These are phyloP conservation scores for Colletotrichum zoysiae DNA, from an alignment of 2,329 filamentous ascomycete species.

Conservation along the genomic window DNA sequence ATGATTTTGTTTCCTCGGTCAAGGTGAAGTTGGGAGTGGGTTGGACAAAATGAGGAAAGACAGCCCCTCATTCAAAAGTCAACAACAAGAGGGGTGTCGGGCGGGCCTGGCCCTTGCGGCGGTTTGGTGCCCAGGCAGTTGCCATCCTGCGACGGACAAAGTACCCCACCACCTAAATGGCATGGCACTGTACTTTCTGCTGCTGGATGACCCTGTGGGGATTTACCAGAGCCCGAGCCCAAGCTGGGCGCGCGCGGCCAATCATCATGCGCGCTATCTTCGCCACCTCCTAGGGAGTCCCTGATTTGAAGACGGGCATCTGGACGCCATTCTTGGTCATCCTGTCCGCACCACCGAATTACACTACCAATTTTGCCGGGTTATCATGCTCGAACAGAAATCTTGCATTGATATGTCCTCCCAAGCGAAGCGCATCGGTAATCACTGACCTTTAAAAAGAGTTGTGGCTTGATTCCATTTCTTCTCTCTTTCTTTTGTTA, in stretches of 20 bases:
- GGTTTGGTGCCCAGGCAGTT: conserved; percentile 38
- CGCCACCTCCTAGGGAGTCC: conserved; percentile 37
- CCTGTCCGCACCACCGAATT: conserved; percentile 29
- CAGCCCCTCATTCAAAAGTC: conserved; percentile 43
- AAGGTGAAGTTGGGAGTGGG: conserved; percentile 42
- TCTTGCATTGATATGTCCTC: not conserved
- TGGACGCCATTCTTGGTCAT: conserved; percentile 27
- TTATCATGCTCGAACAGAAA: not conserved
- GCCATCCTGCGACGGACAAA: conserved; percentile 21
- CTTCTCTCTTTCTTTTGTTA: not conserved
- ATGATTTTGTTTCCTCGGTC: conserved; percentile 37
- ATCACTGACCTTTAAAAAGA: not conserved
- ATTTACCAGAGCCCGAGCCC: conserved; percentile 27
- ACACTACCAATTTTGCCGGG: conserved; percentile 7
- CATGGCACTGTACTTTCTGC: conserved; percentile 8
- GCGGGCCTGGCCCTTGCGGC: conserved; percentile 41
- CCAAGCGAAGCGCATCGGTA: not conserved
- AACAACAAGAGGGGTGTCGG: conserved; percentile 42
- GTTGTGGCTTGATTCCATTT: not conserved
- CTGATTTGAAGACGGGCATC: conserved; percentile 15
- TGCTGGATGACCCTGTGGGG: conserved; percentile 24
- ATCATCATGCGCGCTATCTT: conserved; percentile 29
- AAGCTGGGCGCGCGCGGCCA: conserved; percentile 33
- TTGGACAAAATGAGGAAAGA: conserved; percentile 42
- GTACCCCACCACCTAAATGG: conserved; percentile 20